phyloP scores from a whole-genome alignment of 768 basidiomycete genomes.

The Macrolepiota albuminosa region DNA sequence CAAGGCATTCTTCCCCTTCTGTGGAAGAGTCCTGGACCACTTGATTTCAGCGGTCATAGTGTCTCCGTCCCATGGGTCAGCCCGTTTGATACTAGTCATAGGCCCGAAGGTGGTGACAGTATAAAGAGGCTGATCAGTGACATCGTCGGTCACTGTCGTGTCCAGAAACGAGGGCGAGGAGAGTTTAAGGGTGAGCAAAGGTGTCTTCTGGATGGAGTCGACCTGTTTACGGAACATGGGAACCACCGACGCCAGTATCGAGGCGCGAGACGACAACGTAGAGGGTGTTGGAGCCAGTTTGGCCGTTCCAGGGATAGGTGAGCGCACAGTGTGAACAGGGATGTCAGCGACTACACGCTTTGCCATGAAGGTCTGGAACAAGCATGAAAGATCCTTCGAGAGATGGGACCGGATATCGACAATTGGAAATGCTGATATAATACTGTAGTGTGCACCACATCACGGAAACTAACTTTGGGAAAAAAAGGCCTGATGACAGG shows the following conservation, averaged over 20 bases:
- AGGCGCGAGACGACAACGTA: constrained; percentile 12
- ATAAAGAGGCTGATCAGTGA: constrained; percentile 51
- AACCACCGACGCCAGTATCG: constrained; percentile 30
- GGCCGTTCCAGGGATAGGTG: constrained; percentile 3
- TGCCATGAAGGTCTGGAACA: constrained; percentile 13
- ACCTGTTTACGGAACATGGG: constrained; percentile 31
- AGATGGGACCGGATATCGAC: constrained; percentile 8
- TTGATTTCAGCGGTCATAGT: constrained; percentile 56
- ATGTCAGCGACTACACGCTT: constrained; percentile 11
- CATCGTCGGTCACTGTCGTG: constrained; percentile 49
- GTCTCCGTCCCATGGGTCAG: constrained; percentile 45
- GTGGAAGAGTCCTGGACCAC: constrained; percentile 55
- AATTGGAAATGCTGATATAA: constrained; percentile 17
- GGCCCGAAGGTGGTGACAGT: constrained; percentile 56
- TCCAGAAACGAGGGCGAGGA: constrained; percentile 69
- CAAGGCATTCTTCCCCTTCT: constrained; percentile 46
- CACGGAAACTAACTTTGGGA: constrained; percentile 14
- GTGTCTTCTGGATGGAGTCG: constrained; percentile 27
- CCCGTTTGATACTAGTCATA: constrained; percentile 54
- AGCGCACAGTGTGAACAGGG: constrained; percentile 3
- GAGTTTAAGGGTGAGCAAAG: constrained; percentile 56
- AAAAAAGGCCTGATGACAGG: constrained; percentile 12
- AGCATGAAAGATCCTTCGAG: constrained; percentile 10
- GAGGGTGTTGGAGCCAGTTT: constrained; percentile 4
- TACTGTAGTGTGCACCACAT: constrained; percentile 11